phyloP scores from a whole-genome alignment of 805 yeast species.

The Kregervanrija pseudodelftensis region DNA sequence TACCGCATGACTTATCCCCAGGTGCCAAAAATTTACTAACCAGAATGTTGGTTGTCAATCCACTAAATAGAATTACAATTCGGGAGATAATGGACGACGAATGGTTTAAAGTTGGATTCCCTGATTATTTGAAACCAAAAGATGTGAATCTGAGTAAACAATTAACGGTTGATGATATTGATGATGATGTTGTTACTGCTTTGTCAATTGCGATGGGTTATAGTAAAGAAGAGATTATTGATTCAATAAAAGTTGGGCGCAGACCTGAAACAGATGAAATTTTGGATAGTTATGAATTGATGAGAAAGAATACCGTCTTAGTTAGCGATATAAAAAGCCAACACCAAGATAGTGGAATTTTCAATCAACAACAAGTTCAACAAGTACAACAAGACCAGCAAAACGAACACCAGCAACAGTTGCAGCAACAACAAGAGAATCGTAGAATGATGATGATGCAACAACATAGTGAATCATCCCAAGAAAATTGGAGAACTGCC shows the following conservation, averaged over 20 bases:
- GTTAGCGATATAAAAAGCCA: constrained; percentile 56
- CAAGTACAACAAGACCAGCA: constrained; percentile 7
- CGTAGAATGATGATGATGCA: not conserved
- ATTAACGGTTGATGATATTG: constrained; percentile 37
- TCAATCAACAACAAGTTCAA: constrained; percentile 1
- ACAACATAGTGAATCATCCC: not conserved
- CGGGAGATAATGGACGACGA: constrained; percentile 89
- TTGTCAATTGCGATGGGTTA: constrained; percentile 83
- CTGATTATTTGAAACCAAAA: constrained; percentile 69
- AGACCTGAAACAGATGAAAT: constrained; percentile 59
- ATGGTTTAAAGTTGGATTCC: constrained; percentile 81
- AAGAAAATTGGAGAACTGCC: constrained; percentile 25
- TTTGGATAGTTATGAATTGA: constrained; percentile 75
- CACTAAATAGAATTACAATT: constrained; percentile 86
- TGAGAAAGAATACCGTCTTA: constrained; percentile 69
- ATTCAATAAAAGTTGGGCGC: constrained; percentile 42
- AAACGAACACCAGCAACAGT: constrained; percentile 3
- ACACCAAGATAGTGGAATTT: constrained; percentile 2
- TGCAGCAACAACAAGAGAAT: constrained; percentile 1
- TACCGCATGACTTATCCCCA: constrained; percentile 77
- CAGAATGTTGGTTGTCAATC: constrained; percentile 90
- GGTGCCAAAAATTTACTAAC: constrained; percentile 82
- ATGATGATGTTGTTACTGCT: constrained; percentile 69
- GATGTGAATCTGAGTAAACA: constrained; percentile 31
- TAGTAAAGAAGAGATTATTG: constrained; percentile 73